Conservation (phyloP, 2,329 filamentous ascomycete genomes). For the Torrubiellomyces zombiae region DNA sequence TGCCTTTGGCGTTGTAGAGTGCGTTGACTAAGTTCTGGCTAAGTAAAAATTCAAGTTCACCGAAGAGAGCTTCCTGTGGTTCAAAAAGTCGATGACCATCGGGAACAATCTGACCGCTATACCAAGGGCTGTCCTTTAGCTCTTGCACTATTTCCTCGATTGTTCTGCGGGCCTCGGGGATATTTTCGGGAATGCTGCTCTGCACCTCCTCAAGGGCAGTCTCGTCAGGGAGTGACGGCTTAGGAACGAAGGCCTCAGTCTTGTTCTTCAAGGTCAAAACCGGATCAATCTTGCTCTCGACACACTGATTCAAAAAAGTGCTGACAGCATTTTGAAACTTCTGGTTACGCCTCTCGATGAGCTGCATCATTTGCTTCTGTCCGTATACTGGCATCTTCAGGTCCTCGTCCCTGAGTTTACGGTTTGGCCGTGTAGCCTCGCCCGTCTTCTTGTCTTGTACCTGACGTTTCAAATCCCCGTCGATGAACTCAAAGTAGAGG, state of each 20-base stretch:
- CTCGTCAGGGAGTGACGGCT: conserved; percentile 27
- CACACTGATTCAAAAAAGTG: conserved; percentile 59
- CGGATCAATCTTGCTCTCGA: conserved; percentile 47
- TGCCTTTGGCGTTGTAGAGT: conserved; percentile 78
- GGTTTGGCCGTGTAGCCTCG: conserved; percentile 49
- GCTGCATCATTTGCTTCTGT: conserved; percentile 74
- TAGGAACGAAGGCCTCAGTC: conserved; percentile 44
- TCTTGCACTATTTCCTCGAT: conserved; percentile 77
- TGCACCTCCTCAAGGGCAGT: conserved; percentile 13
- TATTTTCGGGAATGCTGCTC: conserved; percentile 45
- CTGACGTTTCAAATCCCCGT: conserved; percentile 76
- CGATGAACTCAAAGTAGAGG: conserved; percentile 80
- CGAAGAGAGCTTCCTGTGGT: conserved; percentile 63
- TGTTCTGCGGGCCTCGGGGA: conserved; percentile 63
- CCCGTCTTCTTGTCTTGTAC: conserved; percentile 57
- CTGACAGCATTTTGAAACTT: conserved; percentile 70
- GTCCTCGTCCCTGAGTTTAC: conserved; percentile 58
- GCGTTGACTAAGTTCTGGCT: conserved; percentile 93
- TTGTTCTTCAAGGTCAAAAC: conserved; percentile 45
- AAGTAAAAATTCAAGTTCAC: conserved; percentile 68
- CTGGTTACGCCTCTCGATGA: conserved; percentile 79
- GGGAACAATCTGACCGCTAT: conserved; percentile 80
- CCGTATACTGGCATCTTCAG: conserved; percentile 85
- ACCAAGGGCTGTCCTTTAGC: conserved; percentile 71
- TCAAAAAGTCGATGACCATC: conserved; percentile 87